Evolutionary conservation across 306 rosid species (phyloP), one percentile per base, ranked within the genome.

Genomic region (Quercus parvula): DNA sequence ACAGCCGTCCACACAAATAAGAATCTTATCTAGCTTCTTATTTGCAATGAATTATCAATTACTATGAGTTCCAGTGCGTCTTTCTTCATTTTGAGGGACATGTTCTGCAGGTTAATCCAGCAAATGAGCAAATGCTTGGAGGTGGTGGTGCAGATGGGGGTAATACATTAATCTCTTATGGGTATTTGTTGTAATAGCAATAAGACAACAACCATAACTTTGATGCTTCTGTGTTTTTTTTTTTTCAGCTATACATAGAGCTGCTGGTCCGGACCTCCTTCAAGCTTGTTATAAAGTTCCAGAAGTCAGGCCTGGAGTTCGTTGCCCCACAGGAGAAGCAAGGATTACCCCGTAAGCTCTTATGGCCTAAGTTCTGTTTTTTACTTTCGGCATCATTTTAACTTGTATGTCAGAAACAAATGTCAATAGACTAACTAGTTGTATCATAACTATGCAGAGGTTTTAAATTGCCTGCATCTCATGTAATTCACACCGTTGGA

Each of bases 141-240:
- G 97, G 97, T 77, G 97, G 92, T 11, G 97, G 95, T 24, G 99
- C 95, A 6, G 97, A 95, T 81, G 99, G 99, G 90, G 99, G 99
- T 94, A 84, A 77, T 74, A 28, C 5, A 41, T 33, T 46, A 71
- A 8, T 57, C 38, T 27, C 22, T 30, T 0, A 10, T 10, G 25
- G 56, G 31, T 24, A 18, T 27, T 18, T 61, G 18, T 24, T 14
- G 22, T 20, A 35, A 24, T 70, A 41, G 27, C 22, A 57, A 30
- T 17, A 41, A 41, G 2, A 7, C 54, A 49, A 49, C 17, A 5
- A 46, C 5, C 30, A 22, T 49, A 66, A 51, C 6, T 54, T 66
- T 57, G 24, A n/a, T 62, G 49, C 22, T 41, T 67, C 10, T 17
- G 59, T 13, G 62, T 57, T 68, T 20, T 13, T 11, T 66, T 66